Evolutionary conservation across 192 early-diverging fungal species (phyloP), one percentile per base, ranked within the genome.

Genomic region (Lobulomyces angularis): DNA sequence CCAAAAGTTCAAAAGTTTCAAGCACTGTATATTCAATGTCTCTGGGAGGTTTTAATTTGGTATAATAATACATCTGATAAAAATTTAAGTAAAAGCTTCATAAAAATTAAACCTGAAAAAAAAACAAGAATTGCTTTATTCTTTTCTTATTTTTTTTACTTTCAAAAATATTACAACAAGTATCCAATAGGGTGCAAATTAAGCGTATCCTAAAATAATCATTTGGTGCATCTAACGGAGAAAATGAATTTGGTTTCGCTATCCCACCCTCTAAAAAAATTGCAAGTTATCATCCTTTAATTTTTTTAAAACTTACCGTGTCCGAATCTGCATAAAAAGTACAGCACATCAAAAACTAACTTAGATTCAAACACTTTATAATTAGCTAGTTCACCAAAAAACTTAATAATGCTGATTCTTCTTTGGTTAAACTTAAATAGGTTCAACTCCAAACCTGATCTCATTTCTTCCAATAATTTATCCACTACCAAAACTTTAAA

Each of bases 201-300:
- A 99, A 64, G 8, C 91, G 79, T 12, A 90, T 69, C 19, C 95
- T 79, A 72, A 99, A 99, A 55, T 82, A 93, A 55, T 97, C 93
- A 37, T 75, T 55, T 9, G 82, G 71, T 3, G 78, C 66, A 50
- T 99, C 95, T 3, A 84, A 53, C 11, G 69, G 69, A 38, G 69
- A 77, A 29, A 59, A 56, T 5, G 45, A 69, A 38, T 41, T 67
- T 44, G 24, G 70, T 49, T 29, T 59, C n/a, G 55, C 75, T 41
- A 65, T 59, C 41, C 47, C 74, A 49, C 30, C 74, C 53, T 64
- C 74, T 75, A 2, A 58, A 53, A 21, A 12, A 32, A 32, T 12
- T 12, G 12, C 31, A 32, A 32, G 16, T 12, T 16, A 12, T 12
- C 12, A 16, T 32, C 16, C 12, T 32, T 32, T 9, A 3, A 11